Evolutionary conservation across 371 early-diverging fungal species (phyloP).

Genomic region (Mucor indicus): DNA sequence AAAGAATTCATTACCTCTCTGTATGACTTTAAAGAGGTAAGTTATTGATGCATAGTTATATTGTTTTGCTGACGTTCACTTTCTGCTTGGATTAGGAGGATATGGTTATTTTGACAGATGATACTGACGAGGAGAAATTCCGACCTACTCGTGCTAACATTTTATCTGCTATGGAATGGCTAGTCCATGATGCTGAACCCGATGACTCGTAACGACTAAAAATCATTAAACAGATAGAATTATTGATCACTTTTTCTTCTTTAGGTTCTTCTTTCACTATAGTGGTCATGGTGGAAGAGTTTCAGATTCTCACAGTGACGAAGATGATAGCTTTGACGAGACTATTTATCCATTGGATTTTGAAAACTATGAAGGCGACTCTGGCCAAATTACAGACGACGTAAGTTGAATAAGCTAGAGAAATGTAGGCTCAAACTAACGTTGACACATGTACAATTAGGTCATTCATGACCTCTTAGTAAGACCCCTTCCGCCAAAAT

Average conservation of each 20-base stretch:
- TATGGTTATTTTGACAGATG: slow-evolving; percentile 87
- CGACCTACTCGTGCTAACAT: slow-evolving; percentile 86
- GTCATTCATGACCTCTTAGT: slow-evolving; percentile 80
- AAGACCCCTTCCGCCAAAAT: slow-evolving; percentile 76
- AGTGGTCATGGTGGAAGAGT: slow-evolving; percentile 86
- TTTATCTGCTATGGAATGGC: slow-evolving; percentile 78
- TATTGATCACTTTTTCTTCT: not conserved
- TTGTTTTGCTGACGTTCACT: too few species aligned
- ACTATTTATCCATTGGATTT: slow-evolving; percentile 83
- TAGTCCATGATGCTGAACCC: slow-evolving; percentile 76
- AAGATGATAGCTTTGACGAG: slow-evolving; percentile 74
- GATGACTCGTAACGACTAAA: slow-evolving; percentile 80
- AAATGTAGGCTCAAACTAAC: not conserved
- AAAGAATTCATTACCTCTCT: slow-evolving; percentile 63
- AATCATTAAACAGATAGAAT: too few species aligned
- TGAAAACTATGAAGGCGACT: slow-evolving; percentile 35
- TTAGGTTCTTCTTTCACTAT: slow-evolving; percentile 81
- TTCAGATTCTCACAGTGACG: slow-evolving; percentile 75
- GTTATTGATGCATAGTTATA: too few species aligned
- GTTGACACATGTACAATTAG: slow-evolving; percentile 10
- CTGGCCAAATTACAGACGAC: slow-evolving; percentile 90
- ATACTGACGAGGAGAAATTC: slow-evolving; percentile 61
- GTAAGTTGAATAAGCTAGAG: too few species aligned
- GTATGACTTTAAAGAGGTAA: slow-evolving; percentile 68
- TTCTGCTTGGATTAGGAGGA: too few species aligned